A percentile compares a stretch with the other conserved stretches of the same genome.
These are phyloP conservation scores for Pseudogymnoascus sp. DNA, from an alignment of 2,329 filamentous ascomycete species.

Conservation along the genomic window DNA sequence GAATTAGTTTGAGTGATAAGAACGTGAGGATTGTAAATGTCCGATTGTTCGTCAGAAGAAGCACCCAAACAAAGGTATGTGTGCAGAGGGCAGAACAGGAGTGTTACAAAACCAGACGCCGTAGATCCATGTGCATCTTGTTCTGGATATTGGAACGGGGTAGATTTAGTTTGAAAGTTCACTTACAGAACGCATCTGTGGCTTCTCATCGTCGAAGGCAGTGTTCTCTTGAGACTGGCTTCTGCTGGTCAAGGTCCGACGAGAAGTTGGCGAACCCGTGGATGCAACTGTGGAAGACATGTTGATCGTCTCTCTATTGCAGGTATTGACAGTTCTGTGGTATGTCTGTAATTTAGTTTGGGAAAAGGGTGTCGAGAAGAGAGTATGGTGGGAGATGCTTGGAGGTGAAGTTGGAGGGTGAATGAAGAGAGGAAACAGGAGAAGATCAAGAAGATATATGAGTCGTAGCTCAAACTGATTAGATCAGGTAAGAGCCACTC, in stretches of 20 bases:
- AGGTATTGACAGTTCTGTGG: neutral
- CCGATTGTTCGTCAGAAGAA: neutral
- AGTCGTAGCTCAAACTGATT: slow-evolving; percentile 25
- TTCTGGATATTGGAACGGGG: neutral
- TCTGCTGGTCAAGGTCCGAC: slow-evolving; percentile 30
- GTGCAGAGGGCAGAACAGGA: neutral
- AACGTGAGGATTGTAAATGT: neutral
- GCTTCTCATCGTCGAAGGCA: slow-evolving; percentile 19
- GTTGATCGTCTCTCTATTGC: slow-evolving; percentile 15
- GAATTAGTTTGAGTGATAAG: slow-evolving; percentile 19
- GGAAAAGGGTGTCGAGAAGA: slow-evolving; percentile 28
- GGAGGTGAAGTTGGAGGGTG: slow-evolving; percentile 15
- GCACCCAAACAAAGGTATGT: neutral
- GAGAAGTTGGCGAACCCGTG: slow-evolving; percentile 37
- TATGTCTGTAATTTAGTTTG: neutral
- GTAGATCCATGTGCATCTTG: neutral
- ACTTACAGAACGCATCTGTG: slow-evolving; percentile 29
- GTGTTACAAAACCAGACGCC: neutral
- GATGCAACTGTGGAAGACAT: slow-evolving; percentile 36
- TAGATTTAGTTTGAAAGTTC: slow-evolving; percentile 5
- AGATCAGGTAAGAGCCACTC: slow-evolving; percentile 25
- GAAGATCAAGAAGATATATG: slow-evolving; percentile 24
- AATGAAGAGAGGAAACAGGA: slow-evolving; percentile 19
- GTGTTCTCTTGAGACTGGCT: slow-evolving; percentile 33
- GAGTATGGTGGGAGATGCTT: slow-evolving; percentile 20